Conservation (phyloP, 2,329 filamentous ascomycete species). For the Talaromyces sp. region DNA sequence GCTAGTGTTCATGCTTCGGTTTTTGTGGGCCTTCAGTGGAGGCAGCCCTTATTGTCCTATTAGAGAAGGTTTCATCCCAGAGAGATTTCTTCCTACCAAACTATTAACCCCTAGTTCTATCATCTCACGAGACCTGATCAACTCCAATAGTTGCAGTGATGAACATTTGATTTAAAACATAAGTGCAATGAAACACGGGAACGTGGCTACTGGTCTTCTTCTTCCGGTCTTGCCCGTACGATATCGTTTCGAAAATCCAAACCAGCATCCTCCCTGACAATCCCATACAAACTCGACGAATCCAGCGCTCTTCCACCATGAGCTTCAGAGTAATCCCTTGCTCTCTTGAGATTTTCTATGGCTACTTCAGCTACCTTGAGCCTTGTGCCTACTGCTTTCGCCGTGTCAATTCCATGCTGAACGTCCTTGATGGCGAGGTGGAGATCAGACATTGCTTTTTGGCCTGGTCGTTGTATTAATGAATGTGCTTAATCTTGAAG, state of each 20-base stretch:
- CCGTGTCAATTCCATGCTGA: conserved; percentile 43
- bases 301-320: conserved; percentile 36
- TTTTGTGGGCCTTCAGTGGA: background rate
- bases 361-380: conserved; percentile 41
- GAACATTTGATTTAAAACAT: background rate
- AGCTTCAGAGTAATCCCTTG: conserved; percentile 32
- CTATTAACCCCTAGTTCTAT: background rate
- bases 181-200: background rate
- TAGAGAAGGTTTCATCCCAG: background rate
- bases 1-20: background rate
- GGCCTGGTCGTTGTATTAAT: background rate
- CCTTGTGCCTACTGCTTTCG: conserved; percentile 32
- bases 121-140: background rate
- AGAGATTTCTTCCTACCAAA: background rate
- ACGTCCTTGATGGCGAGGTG: conserved; percentile 49
- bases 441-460: conserved; percentile 41
- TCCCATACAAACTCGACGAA: conserved; percentile 49
- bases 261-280: conserved; percentile 40
- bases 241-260: conserved; percentile 40
- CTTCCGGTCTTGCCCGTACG: conserved; percentile 13
- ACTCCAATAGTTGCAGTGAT: background rate
- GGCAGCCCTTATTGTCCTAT: background rate
- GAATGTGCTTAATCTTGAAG: conserved; percentile 13
- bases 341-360: conserved; percentile 40
- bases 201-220: background rate